Base-by-base conservation (phyloP, 1,284 basidiomycete genomes). In the Meripilus lineatus region DNA sequence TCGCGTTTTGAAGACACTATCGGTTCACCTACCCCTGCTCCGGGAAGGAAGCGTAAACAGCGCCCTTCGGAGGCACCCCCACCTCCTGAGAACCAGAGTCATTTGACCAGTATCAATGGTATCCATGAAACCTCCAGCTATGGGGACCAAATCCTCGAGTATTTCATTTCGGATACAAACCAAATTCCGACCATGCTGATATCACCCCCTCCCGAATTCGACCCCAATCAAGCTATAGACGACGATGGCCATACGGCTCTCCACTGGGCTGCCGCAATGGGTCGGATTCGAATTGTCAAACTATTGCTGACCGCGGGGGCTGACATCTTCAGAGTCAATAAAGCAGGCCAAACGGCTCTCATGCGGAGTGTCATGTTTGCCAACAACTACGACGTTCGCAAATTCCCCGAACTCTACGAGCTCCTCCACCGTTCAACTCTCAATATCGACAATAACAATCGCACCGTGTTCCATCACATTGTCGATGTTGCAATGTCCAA, bases 301-400 rank as follows among this genome's bases (percentile, higher is more conserved):
- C 75, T 99, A 4, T 75, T 99, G 4, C 76, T 99, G 23, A 89
- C 91, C 0, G 90, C 94, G 2, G 94, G 95, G 22, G 95, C 95
- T 10, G 93, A 97, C 63, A 93, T 98, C 53, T 99, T 97, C 74
- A 88, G 91, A 55, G 93, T 95, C 55, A 99, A 99, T 72, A 89
- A 89, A 62, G 83, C 92, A 20, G 96, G 96, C 21, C 96, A 99
- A 65, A 99, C 96, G 8, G 89, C 96, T 1, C 71, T 99, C 43
- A 99, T 99, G 96, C 89, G 96, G 18, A 89, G 87, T 53, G 96
- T 98, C 59, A 99, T 99, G 96, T 99, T 99, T 65, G 92, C 93
- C 48, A 99, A 99, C 70, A 99, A 99, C 66, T 99, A 99, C 63
- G 96, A 99, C 66, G 86, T 99, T 43, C 90, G 96, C 58, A 99